Evolutionary conservation across 768 basidiomycete species (phyloP), one percentile per base, ranked within the genome.

Genomic region (Lepiota venenata): DNA sequence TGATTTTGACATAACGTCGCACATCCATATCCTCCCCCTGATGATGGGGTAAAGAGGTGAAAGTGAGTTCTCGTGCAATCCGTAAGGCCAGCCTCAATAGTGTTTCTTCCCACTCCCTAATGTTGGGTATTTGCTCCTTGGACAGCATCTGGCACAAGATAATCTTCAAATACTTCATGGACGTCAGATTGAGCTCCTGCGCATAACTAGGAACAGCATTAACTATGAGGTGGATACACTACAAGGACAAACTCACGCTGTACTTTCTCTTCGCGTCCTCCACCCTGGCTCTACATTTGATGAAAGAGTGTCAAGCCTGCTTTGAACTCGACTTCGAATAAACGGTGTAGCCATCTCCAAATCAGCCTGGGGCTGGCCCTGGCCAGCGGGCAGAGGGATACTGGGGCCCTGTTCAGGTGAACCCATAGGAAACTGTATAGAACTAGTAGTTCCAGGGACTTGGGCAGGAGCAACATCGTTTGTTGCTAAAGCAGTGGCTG

Each of bases 21-120:
- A 97, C 88, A 67, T 98, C 97, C 85, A 98, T 94, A 58, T 92
- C 90, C 61, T 93, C 91, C 1, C 93, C 93, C 65, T 91, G 86
- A 4, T 86, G 81, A 59, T 91, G 85, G 46, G 79, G 77, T 21
- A 78, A 66, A 5, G 78, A 63, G 2, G 87, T 88, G 66, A 93
- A 91, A 0, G 91, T 88, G 55, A 95, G 75, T 52, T 92, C 90
- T 18, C 85, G 83, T 2, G 94, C 91, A 41, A 96, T 90, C 38
- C 88, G 84, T 44, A 98, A 81, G 1, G 95, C 85, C 15, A 98
- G 75, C 60, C 78, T 84, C 45, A 93, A 76, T 9, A 99, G 74
- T 0, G 84, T 85, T 52, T 87, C 85, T 66, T 94, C 91, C 97
- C 97, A 99, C 60, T 94, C 88, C 52, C 74, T 78, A 45, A 89